Evolutionary conservation across 2,329 filamentous ascomycete genomes (phyloP).

Genomic region (Domatiomyces globalis): DNA sequence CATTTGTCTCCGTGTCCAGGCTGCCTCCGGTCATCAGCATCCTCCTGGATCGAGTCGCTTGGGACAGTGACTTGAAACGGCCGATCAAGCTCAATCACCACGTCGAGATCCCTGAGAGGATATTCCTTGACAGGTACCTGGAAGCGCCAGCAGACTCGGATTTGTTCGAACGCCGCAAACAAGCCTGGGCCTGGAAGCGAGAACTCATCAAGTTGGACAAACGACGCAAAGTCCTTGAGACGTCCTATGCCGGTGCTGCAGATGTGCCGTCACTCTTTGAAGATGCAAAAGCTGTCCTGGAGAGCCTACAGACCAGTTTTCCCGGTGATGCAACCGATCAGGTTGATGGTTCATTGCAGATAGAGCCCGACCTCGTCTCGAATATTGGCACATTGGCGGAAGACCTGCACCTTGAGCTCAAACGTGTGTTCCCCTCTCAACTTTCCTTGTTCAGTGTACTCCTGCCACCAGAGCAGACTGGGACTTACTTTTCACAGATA

Average conservation of each 20-base stretch:
- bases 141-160: conserved; percentile 47
- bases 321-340: conserved; percentile 6
- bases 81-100: conserved; percentile 62
- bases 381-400: conserved; percentile 4
- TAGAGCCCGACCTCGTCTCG: conserved; percentile 10
- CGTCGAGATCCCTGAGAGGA: conserved; percentile 61
- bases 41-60: conserved; percentile 70
- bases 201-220: conserved; percentile 44
- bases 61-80: conserved; percentile 45
- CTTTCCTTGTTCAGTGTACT: neutral
- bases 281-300: conserved; percentile 13
- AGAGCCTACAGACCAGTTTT: conserved; percentile 7
- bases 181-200: conserved; percentile 61
- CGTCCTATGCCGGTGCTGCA: conserved; percentile 10
- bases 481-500: conserved; percentile 3
- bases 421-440: neutral
- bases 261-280: conserved; percentile 13
- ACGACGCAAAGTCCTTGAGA: conserved; percentile 28
- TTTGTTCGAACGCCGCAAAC: conserved; percentile 49
- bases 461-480: neutral
- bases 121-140: conserved; percentile 84
- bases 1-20: conserved; percentile 59
- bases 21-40: conserved; percentile 78
- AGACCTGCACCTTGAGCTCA: neutral
- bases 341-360: conserved; percentile 9